These are phyloP conservation scores for Neurospora sp. DNA, from an alignment of 495 filamentous ascomycete genomes.

Conservation along the genomic window DNA sequence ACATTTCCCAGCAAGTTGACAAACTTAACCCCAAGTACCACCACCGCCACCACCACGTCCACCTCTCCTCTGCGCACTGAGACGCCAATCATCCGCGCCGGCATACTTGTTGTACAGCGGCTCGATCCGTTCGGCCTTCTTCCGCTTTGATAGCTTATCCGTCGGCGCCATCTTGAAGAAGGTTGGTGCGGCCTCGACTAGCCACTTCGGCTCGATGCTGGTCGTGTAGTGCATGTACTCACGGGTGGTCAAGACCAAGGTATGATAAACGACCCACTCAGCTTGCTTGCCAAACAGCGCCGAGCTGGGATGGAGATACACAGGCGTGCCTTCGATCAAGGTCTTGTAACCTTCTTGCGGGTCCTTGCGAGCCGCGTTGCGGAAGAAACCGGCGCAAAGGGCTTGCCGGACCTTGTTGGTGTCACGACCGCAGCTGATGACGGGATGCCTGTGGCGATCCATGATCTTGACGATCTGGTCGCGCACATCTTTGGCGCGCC, in stretches of 20 bases:
- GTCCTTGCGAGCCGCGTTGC: conserved; percentile 90
- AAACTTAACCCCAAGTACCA: conserved; percentile 73
- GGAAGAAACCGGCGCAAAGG: conserved; percentile 88
- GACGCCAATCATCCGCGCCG: conserved; percentile 83
- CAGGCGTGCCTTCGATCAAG: conserved; percentile 85
- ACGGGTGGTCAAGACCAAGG: conserved; percentile 80
- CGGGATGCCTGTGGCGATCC: conserved; percentile 70
- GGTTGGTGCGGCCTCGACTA: conserved; percentile 86
- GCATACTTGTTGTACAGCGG: conserved; percentile 85
- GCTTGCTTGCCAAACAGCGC: conserved; percentile 92
- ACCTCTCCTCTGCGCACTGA: conserved; percentile 78
- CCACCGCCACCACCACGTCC: conserved; percentile 86
- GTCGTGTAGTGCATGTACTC: conserved; percentile 97
- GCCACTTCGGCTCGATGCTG: conserved; percentile 83
- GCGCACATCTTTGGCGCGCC: conserved; percentile 81
- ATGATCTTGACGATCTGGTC: conserved; percentile 89
- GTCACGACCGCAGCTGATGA: conserved; percentile 76
- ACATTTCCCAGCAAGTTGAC: neutral
- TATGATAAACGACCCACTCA: conserved; percentile 91
- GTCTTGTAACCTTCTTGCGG: conserved; percentile 96
- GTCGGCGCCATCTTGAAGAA: conserved; percentile 97
- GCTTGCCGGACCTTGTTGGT: conserved; percentile 85
- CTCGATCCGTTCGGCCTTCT: conserved; percentile 89
- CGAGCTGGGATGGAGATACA: conserved; percentile 84
- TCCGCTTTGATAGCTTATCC: conserved; percentile 78